A percentile compares a stretch with the other conserved stretches of the same genome.
phyloP scores from a whole-genome alignment of 148 eudicot genomes.

The Vaccinium darrowii region DNA sequence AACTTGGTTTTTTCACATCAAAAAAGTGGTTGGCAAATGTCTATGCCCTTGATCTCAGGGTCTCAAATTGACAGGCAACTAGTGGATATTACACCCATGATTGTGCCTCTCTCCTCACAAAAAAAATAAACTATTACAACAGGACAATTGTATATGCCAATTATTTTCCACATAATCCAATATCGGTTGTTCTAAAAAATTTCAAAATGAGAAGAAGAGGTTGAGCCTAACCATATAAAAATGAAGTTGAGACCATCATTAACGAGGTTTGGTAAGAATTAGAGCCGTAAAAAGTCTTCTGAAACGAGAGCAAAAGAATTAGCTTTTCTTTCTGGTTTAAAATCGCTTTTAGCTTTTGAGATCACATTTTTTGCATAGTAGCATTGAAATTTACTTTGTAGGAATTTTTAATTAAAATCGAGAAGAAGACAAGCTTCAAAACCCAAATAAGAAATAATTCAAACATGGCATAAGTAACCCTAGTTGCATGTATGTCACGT shows the following conservation, averaged over 20 bases:
- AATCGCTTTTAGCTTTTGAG: not conserved
- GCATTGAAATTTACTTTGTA: not conserved
- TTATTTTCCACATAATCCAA: not conserved
- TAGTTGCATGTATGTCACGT: not conserved
- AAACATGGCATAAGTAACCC: not conserved
- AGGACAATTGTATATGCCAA: not conserved
- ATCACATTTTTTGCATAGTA: not conserved
- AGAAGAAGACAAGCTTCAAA: not conserved
- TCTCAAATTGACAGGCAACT: constrained; percentile 4
- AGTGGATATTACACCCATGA: not conserved
- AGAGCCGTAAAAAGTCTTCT: not conserved
- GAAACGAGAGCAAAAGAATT: not conserved
- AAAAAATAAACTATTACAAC: not conserved
- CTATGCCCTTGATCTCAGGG: constrained; percentile 11
- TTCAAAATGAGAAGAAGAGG: not conserved
- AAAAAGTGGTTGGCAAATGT: not conserved
- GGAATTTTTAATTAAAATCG: not conserved
- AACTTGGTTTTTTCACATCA: not conserved
- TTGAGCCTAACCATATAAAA: not conserved
- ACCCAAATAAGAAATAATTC: not conserved
- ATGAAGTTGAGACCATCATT: not conserved
- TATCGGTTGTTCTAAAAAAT: not conserved
- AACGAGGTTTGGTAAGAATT: not conserved
- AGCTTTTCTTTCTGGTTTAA: not conserved
- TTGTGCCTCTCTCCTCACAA: not conserved